Conservation (phyloP, 768 basidiomycete species). For the Calvatia gigantea region DNA sequence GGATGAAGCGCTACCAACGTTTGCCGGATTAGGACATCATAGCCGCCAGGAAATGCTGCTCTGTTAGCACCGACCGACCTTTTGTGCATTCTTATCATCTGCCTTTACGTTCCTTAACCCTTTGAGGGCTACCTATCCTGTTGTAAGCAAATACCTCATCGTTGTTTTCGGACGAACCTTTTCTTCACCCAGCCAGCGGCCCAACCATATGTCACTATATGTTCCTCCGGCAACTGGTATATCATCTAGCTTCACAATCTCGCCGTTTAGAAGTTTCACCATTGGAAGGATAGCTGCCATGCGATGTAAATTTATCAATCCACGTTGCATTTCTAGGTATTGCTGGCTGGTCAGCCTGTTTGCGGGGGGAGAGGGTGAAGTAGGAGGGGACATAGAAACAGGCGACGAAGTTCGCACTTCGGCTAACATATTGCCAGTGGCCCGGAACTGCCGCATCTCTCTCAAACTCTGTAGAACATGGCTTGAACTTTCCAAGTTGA, state of each 20-base stretch:
- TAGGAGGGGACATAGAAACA: conserved; percentile 2
- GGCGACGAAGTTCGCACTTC: conserved; percentile 16
- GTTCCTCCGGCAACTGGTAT: conserved; percentile 46
- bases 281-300: conserved; percentile 46
- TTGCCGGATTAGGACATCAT: neutral
- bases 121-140: conserved; percentile 54
- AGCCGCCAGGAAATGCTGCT: no score
- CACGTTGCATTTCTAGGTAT: conserved; percentile 41
- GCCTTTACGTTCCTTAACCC: conserved; percentile 44
- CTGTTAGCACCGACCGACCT: conserved; percentile 24
- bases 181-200: conserved; percentile 51
- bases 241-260: conserved; percentile 38
- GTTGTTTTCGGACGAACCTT: conserved; percentile 29
- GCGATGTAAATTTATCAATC: conserved; percentile 29
- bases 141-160: neutral
- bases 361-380: conserved; percentile 13
- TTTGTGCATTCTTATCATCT: conserved; percentile 37
- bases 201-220: conserved; percentile 53
- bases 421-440: conserved; percentile 1
- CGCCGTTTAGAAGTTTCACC: conserved; percentile 50
- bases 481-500: conserved; percentile 1
- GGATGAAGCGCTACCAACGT: conserved; percentile 45
- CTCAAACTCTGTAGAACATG: neutral
- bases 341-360: conserved; percentile 22
- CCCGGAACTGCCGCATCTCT: conserved; percentile 22